Evolutionary conservation across 2,329 filamentous ascomycete species (phyloP).

Genomic region (Gremmenia infestans): DNA sequence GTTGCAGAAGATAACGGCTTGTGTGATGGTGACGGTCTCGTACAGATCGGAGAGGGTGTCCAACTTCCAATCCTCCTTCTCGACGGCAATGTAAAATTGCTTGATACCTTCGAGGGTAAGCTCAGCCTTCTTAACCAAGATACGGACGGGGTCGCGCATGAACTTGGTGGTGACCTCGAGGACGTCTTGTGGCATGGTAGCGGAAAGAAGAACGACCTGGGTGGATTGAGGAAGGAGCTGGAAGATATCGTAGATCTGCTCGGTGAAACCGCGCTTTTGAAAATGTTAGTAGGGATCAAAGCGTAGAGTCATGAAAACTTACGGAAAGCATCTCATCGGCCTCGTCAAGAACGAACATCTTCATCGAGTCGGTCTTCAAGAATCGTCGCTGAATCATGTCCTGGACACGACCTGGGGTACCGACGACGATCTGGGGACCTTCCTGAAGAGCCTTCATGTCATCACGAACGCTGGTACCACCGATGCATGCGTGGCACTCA

Average conservation of each 20-base stretch:
- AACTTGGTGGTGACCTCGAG: constrained; percentile 99
- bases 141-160: constrained; percentile 98
- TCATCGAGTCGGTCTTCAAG: constrained; percentile 95
- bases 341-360: constrained; percentile 99
- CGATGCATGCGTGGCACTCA: constrained; percentile 98
- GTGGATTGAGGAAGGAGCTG: constrained; percentile 96
- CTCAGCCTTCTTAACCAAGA: constrained; percentile 99
- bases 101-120: constrained; percentile 99
- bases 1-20: constrained; percentile 99
- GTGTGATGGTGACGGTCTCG: constrained; percentile 98
- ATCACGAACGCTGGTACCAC: constrained; percentile 94
- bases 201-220: constrained; percentile 96
- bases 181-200: constrained; percentile 98
- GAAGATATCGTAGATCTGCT: constrained; percentile 99
- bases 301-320: constrained; percentile 34
- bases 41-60: constrained; percentile 98
- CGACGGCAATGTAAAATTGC: constrained; percentile 99
- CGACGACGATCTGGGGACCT: constrained; percentile 94
- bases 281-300: constrained; percentile 32
- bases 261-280: constrained; percentile 86
- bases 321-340: constrained; percentile 98
- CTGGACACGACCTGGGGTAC: constrained; percentile 95
- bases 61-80: constrained; percentile 99
- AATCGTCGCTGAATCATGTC: constrained; percentile 99
- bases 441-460: constrained; percentile 98